Base-by-base conservation (phyloP, 2,329 filamentous ascomycete species). In the Fusarium brachygibbosum region DNA sequence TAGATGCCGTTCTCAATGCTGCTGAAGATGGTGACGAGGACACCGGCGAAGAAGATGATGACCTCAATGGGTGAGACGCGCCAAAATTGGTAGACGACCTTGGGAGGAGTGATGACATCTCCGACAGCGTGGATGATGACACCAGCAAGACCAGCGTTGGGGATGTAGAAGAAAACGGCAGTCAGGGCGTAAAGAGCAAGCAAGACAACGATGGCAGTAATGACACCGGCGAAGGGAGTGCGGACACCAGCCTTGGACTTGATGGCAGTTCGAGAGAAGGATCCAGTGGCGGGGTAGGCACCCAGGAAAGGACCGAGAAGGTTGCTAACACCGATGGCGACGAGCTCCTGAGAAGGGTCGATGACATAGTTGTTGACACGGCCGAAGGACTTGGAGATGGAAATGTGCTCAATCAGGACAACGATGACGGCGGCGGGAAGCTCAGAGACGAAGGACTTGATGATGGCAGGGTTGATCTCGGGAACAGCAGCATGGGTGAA, bases 231-330 rank as follows among this genome's bases (percentile, higher is more conserved):
- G 58, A 97, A 88, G 1, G 93, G 94, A 6, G 93, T 97, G 41
- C 93, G 90, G 3, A 97, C 93, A 76, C 93, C 93, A 54, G 93
- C 93, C 81, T 97, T 97, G n/a, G 93, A 93, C 80, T 97, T 97
- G 83, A 97, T 97, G 51, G 93, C 94, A 23, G 93, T 97, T 65
- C 93, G 89, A 10, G 92, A 95, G 84, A 97, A 97, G 3, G 93
- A 97, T 8, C 93, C 94, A 13, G 93, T 97, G 0, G 93, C 92
- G 6, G 93, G 93, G 73, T 97, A 97, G 3, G 85, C 93, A 52
- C 93, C 92, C 2, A 95, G 82, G 82, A 96, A 95, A 12, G 92
- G 90, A 19, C 90, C 91, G 12, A 94, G 84, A 34, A 94, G 80
- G 76, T 94, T 94, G 37, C 87, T 88, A 4, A 93, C 86, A 68